Evolutionary conservation across 129 eudicot genomes (phyloP), one percentile per base, ranked within the genome.

Genomic region (Flaveria robusta): DNA sequence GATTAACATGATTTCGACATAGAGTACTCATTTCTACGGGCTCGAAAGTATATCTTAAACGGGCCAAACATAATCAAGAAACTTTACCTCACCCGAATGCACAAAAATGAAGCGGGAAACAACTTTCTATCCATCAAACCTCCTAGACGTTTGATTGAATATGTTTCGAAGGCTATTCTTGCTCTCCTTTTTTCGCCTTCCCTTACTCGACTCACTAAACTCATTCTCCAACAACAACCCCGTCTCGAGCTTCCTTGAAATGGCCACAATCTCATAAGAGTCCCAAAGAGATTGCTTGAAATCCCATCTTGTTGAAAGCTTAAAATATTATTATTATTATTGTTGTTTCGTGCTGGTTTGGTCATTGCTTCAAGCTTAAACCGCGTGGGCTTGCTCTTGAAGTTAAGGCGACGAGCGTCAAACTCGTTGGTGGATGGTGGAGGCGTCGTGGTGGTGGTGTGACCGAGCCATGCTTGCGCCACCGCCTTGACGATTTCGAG

Each of bases 381-480:
- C 46, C 93, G 79, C 7, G 87, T 73, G 52, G 96, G 88, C 31
- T 47, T 82, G 56, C 7, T 75, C 83, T 82, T 85, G 84, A 86
- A 90, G 51, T 64, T 79, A 34, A 66, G 83, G n/a, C 89, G 76
- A 7, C 63, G 85, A 10, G 85, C 78, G 22, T 90, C 89, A 68
- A 88, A 90, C 51, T 90, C 96, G 0, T 73, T 81, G 22, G 88
- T 47, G 65, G 76, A 59, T 12, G 83, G 62, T 62, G 88, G 46
- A 0, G 72, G 72, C 0, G 87, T 70, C n/a, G 76, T 66, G 74
- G 76, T 39, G 74, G 82, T 62, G 47, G 85, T 74, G 68, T 84
- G 92, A 55, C 92, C 84, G 37, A 81, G 90, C 96, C 96, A 90
- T 26, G 93, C 96, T 71, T 90, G 96, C 18, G 96, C 96, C 46